Base-by-base conservation (phyloP, 768 basidiomycete genomes). In the Suillus weaverae region DNA sequence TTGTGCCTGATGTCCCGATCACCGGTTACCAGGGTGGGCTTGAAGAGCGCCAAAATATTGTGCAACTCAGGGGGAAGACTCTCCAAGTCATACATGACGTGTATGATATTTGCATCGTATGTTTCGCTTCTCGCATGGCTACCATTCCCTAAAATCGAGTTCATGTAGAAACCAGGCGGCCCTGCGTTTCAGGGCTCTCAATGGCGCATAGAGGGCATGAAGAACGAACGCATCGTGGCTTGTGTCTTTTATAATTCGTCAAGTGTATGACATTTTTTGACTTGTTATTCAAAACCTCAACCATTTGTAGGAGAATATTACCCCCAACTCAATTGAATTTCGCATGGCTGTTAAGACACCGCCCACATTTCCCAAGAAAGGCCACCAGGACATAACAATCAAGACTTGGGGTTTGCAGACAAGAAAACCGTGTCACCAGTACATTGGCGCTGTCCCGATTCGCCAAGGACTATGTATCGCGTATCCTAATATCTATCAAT, bases 401-500 rank as follows among this genome's bases (percentile, higher is more conserved):
- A 79, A 81, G 44, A 83, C 81, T 0, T 86, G 85, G 85, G 85
- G 84, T 11, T 67, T 87, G 10, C 72, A 71, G 22, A 74, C 83
- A 61, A 79, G 80, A 3, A 81, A 83, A 63, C 73, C 81, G 2
- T 82, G 81, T 65, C 80, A 83, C 62, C 85, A 88, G 70, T 74
- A 81, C 66, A 72, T 85, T n/a, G 83, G 83, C 20, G 67, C 75
- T 22, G 75, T 81, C 16, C 73, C 76, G 2, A 72, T 84, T 22
- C 71, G 65, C 1, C 57, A 68, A 18, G 81, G 80, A 7, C 72
- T 83, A 39, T 76, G 73, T 41, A 68, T 86, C 44, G 79, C 79
- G 44, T 86, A 84, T 66, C 86, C 86, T 18, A 87, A 87, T 70
- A 81, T 86, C 48, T 86, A 85, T 72, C 86, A 87, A 68, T 77